Evolutionary conservation across 2,329 filamentous ascomycete species (phyloP).

Genomic region (Apiospora aurea): DNA sequence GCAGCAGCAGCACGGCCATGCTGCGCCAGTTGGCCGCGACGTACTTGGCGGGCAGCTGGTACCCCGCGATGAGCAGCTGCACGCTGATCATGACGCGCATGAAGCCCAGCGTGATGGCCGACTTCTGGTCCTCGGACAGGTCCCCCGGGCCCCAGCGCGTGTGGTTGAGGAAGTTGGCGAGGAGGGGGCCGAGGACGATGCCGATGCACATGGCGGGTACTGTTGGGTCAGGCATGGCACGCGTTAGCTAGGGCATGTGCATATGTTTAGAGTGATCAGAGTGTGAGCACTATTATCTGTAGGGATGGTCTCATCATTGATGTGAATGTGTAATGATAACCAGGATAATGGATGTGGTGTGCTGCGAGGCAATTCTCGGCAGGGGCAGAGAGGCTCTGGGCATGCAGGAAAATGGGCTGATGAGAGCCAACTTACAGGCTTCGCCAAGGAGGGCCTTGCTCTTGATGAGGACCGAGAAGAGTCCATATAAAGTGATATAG

Average conservation of each 20-base stretch:
- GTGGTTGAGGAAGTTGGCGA: constrained; percentile 59
- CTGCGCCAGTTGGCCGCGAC: constrained; percentile 56
- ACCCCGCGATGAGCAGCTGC: constrained; percentile 69
- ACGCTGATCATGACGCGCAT: constrained; percentile 68
- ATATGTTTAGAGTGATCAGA: no score
- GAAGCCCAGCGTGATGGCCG: constrained; percentile 54
- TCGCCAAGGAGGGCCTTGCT: constrained; percentile 61
- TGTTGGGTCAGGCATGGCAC: constrained; percentile 34
- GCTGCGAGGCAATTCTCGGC: background rate
- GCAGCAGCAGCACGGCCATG: constrained; percentile 61
- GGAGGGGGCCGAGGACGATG: constrained; percentile 60
- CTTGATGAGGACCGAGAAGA: constrained; percentile 61
- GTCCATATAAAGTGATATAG: constrained; percentile 56
- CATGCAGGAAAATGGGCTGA: background rate
- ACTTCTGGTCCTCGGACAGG: constrained; percentile 42
- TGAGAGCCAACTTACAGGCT: constrained; percentile 50
- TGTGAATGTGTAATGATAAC: no score
- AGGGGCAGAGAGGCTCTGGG: background rate
- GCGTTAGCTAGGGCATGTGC: background rate
- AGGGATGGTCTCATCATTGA: background rate
- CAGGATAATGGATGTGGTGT: background rate
- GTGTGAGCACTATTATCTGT: background rate
- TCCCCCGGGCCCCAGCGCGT: constrained; percentile 48
- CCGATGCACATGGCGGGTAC: constrained; percentile 63
- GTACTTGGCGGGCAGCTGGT: constrained; percentile 66